A percentile compares a stretch with the other conserved stretches of the same genome.
phyloP scores from a whole-genome alignment of 2,329 filamentous ascomycete genomes.

The Proliferodiscus dingleyae region DNA sequence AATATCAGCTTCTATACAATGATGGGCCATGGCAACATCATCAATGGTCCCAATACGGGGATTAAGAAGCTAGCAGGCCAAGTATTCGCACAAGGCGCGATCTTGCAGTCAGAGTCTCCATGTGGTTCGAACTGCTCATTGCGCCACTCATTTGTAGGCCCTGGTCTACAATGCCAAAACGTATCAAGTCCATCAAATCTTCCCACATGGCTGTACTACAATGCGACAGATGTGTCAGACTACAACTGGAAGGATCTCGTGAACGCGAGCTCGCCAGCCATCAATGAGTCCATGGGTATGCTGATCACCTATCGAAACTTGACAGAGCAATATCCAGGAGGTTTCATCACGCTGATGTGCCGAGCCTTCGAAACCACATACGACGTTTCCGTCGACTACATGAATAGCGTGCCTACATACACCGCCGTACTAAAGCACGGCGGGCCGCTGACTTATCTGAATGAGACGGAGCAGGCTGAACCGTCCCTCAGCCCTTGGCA shows the following conservation, averaged over 20 bases:
- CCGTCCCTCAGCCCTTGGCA: neutral
- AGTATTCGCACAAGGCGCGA: neutral
- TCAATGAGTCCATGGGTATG: neutral
- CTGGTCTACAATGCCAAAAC: neutral
- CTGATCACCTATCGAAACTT: neutral
- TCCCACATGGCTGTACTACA: neutral
- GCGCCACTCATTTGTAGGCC: neutral
- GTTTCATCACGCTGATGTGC: neutral
- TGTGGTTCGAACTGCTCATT: neutral
- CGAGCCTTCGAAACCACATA: neutral
- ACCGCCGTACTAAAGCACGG: neutral
- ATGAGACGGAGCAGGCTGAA: neutral
- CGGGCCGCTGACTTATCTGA: neutral
- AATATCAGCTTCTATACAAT: neutral
- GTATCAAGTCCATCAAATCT: neutral
- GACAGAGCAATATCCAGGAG: neutral
- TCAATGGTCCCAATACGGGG: neutral
- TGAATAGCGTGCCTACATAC: neutral
- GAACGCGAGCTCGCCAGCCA: too few species aligned
- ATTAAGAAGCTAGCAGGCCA: neutral
- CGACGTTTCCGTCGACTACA: constrained; percentile 1
- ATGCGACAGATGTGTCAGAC: neutral
- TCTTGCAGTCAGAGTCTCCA: neutral
- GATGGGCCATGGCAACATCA: neutral
- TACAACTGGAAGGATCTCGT: too few species aligned